phyloP scores from a whole-genome alignment of 805 yeast species.

The Suhomyces sp. region DNA sequence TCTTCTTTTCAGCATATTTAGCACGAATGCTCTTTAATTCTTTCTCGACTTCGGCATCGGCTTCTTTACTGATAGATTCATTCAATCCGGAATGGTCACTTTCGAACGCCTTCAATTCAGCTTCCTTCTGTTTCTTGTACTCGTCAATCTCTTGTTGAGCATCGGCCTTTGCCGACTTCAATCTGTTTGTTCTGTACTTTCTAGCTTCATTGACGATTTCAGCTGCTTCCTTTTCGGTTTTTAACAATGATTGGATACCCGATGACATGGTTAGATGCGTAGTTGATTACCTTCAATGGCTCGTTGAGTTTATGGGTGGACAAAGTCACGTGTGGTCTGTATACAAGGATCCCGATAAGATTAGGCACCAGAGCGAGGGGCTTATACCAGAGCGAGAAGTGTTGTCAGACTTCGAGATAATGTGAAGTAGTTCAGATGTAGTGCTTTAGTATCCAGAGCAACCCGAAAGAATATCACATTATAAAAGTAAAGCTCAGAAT shows the following conservation, averaged over 20 bases:
- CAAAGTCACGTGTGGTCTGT: background rate
- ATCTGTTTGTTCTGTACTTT: slow-evolving; percentile 78
- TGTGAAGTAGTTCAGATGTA: too few species aligned
- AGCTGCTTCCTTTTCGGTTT: slow-evolving; percentile 98
- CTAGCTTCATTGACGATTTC: slow-evolving; percentile 92
- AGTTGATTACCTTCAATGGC: background rate
- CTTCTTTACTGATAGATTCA: slow-evolving; percentile 72
- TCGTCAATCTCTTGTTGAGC: slow-evolving; percentile 86
- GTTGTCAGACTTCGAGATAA: too few species aligned
- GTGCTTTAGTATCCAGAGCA: too few species aligned
- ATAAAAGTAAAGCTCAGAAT: too few species aligned
- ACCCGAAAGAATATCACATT: too few species aligned
- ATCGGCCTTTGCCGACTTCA: slow-evolving; percentile 92
- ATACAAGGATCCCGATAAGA: background rate
- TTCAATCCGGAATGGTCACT: slow-evolving; percentile 72
- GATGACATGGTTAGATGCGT: slow-evolving; percentile 19
- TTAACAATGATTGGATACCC: slow-evolving; percentile 29
- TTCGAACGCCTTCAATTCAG: slow-evolving; percentile 72
- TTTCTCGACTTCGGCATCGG: slow-evolving; percentile 66
- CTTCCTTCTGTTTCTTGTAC: slow-evolving; percentile 81
- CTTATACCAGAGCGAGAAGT: too few species aligned
- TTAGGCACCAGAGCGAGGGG: background rate
- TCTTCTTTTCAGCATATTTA: slow-evolving; percentile 60
- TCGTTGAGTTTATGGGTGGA: background rate
- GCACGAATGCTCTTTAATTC: slow-evolving; percentile 70